Percentiles rank a stretch among this genome's conserved stretches.
phyloP scores from a whole-genome alignment of 805 yeast genomes.

The Candida silvatica region DNA sequence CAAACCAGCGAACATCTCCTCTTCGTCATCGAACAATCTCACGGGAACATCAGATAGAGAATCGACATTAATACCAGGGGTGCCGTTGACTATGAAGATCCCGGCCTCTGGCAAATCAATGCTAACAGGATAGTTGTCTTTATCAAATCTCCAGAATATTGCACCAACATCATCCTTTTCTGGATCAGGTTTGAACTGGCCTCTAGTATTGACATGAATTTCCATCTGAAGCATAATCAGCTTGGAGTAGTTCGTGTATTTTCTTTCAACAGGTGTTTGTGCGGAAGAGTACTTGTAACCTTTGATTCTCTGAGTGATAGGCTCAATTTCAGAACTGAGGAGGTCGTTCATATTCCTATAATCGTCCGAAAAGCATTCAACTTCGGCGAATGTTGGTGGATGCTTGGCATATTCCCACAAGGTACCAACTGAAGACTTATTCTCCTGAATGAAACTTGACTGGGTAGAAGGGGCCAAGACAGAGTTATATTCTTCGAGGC shows the following conservation, averaged over 20 bases:
- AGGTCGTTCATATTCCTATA: no score
- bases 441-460: no score
- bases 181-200: conserved; percentile 55
- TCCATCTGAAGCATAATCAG: conserved; percentile 61
- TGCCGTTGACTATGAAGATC: conserved; percentile 15
- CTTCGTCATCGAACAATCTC: conserved; percentile 43
- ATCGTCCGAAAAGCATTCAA: conserved; percentile 18
- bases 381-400: conserved; percentile 40
- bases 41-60: conserved; percentile 18
- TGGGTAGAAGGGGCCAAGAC: no score
- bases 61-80: background rate
- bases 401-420: conserved; percentile 36
- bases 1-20: conserved; percentile 47
- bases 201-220: conserved; percentile 52
- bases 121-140: conserved; percentile 28
- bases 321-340: conserved; percentile 56
- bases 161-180: conserved; percentile 44
- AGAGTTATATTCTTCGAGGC: conserved; percentile 10
- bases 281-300: conserved; percentile 31
- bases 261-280: conserved; percentile 20
- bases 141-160: conserved; percentile 58
- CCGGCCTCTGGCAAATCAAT: conserved; percentile 31
- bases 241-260: conserved; percentile 31
- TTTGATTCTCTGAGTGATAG: conserved; percentile 31
- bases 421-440: conserved; percentile 2